Conservation (phyloP, 1,139 yeast species). For the Lodderomyces pseudojiufengensis region DNA sequence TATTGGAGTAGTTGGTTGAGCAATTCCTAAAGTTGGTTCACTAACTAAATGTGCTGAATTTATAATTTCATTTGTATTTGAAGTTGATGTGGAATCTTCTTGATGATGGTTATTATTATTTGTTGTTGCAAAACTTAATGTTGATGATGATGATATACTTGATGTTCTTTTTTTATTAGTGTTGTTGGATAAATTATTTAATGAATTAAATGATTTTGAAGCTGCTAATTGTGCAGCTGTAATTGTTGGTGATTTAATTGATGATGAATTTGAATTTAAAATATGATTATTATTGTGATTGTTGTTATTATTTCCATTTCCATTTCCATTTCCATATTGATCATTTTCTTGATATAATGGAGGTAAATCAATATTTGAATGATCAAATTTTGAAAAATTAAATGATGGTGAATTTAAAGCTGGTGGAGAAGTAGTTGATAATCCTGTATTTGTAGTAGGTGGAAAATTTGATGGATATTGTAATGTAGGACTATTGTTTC, state of each 20-base stretch:
- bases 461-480: not conserved
- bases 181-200: not conserved
- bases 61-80: too few relatives aligned
- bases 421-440: slow-evolving; percentile 3
- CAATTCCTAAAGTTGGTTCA: slow-evolving; percentile 15
- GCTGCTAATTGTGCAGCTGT: too few relatives aligned
- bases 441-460: not conserved
- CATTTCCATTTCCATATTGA: not conserved
- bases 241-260: not conserved
- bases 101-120: not conserved
- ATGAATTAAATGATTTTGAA: too few relatives aligned
- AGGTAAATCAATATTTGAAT: not conserved
- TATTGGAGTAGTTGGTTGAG: slow-evolving; percentile 10
- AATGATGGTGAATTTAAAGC: slow-evolving; percentile 14
- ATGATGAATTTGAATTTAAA: not conserved
- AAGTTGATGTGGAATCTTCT: too few relatives aligned
- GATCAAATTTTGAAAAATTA: slow-evolving; percentile 14
- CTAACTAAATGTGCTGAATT: too few relatives aligned
- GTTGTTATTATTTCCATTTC: not conserved
- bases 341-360: slow-evolving; percentile 1
- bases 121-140: slow-evolving; percentile 6
- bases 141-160: slow-evolving; percentile 4
- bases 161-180: not conserved
- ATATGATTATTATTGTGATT: not conserved
- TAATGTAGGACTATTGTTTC: not conserved